Evolutionary conservation across 139 green algal genomes (phyloP).

Genomic region (Chlamydomonas applanata): DNA sequence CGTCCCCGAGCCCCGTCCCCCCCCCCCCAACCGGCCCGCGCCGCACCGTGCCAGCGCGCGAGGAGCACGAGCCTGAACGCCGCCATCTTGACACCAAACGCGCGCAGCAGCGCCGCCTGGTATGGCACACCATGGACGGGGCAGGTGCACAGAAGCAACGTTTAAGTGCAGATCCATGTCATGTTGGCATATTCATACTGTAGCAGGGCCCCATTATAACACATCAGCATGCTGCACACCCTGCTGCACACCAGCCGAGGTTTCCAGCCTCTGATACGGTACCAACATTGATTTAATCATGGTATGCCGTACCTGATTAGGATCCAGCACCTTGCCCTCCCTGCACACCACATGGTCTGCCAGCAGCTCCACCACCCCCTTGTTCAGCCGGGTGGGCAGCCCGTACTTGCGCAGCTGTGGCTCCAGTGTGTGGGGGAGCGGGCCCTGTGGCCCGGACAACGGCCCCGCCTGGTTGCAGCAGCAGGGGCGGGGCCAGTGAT

Average conservation of each 20-base stretch:
- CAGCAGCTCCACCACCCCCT: conserved; percentile 88
- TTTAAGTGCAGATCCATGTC: too few relatives aligned
- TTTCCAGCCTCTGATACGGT: too few relatives aligned
- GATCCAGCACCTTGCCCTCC: conserved; percentile 70
- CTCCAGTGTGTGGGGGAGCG: conserved; percentile 94
- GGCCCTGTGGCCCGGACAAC: conserved; percentile 65
- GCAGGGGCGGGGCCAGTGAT: too few relatives aligned
- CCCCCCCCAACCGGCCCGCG: not conserved
- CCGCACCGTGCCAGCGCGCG: conserved; percentile 49
- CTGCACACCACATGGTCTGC: conserved; percentile 78
- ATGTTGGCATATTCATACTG: too few relatives aligned
- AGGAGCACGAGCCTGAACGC: conserved; percentile 74
- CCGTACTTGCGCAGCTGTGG: conserved; percentile 87
- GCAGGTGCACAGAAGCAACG: too few relatives aligned
- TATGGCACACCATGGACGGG: too few relatives aligned
- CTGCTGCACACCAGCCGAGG: too few relatives aligned
- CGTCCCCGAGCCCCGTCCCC: too few relatives aligned
- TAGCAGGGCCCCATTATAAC: too few relatives aligned
- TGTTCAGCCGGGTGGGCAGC: conserved; percentile 90
- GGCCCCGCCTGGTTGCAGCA: conserved; percentile 78
- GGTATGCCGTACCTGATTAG: too few relatives aligned
- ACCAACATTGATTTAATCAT: too few relatives aligned
- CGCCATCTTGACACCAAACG: conserved; percentile 87
- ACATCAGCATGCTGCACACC: too few relatives aligned
- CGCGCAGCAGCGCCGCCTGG: conserved; percentile 77